Base-by-base conservation (phyloP, 2,329 filamentous ascomycete genomes). In the Didymellaceae sp. region DNA sequence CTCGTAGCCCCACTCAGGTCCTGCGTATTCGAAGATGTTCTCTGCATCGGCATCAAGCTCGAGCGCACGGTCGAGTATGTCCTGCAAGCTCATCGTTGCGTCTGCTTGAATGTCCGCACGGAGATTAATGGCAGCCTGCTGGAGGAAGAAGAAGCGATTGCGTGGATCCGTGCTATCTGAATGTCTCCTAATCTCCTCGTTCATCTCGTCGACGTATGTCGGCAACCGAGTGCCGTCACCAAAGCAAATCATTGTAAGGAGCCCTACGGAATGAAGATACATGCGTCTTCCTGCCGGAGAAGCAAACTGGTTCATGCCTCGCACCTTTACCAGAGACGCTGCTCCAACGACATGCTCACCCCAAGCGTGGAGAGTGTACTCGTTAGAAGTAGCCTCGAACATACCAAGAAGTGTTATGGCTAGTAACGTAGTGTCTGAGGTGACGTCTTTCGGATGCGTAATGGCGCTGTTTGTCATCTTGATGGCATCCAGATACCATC, bases 321-420 rank as follows among this genome's bases (percentile, higher is more conserved):
- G 66, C 37, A 72, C 45, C 17, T 55, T 62, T 18, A 74, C 43
- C 2, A 75, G 59, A 3, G 63, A 65, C 2, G 66, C 59, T 0
- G 68, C 66, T 14, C 73, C 73, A 8, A 67, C 57, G n/a, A 75
- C 65, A 44, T 75, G 73, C 22, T 67, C 66, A 24, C 51, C 61
- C 66, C 67, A 75, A 5, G 64, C 66, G n/a, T 45, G 31, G 1
- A 74, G 45, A 0, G 65, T 63, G 6, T 54, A 53, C 2, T 69
- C 58, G 32, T 70, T 71, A 16, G 52, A 65, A 4, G 68, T 69
- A 6, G 68, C 63, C 50, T 74, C 73, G 34, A 71, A 73, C 33
- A 70, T 57, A 17, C 65, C 61, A 2, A 73, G 54, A 1, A 70
- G 52, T 3, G 68, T 66, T 4, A 69, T 67, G 0, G 68, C 63